A percentile compares a stretch with the other conserved stretches of the same genome.
phyloP scores from a whole-genome alignment of 2,329 filamentous ascomycete genomes.

The Beauveria pseudobassiana region DNA sequence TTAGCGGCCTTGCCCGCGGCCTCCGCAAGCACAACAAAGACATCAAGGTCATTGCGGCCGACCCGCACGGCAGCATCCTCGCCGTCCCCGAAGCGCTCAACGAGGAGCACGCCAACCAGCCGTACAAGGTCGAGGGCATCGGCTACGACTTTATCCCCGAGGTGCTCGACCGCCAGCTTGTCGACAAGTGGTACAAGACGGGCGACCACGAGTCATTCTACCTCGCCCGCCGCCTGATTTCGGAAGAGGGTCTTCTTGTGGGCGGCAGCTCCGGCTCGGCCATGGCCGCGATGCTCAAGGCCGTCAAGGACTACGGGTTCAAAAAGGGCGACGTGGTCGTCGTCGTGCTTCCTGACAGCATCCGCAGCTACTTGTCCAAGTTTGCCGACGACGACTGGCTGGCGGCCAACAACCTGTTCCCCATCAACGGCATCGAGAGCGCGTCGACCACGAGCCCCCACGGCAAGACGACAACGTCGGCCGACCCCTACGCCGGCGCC shows the following conservation, averaged over 20 bases:
- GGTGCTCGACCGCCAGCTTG: constrained; percentile 69
- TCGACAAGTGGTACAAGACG: constrained; percentile 98
- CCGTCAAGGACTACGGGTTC: constrained; percentile 68
- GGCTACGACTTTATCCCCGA: constrained; percentile 98
- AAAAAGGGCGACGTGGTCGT: constrained; percentile 82
- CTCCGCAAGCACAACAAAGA: constrained; percentile 79
- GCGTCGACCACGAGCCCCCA: constrained; percentile 30
- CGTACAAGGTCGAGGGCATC: constrained; percentile 97
- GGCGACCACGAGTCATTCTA: constrained; percentile 86
- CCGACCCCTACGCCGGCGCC: constrained; percentile 67
- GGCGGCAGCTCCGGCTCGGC: constrained; percentile 92
- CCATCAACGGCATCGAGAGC: constrained; percentile 46
- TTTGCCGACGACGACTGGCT: constrained; percentile 99
- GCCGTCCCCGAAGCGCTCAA: constrained; percentile 77
- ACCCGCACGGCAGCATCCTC: constrained; percentile 86
- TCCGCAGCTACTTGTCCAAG: constrained; percentile 95
- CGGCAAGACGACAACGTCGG: constrained; percentile 29
- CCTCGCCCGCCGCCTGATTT: constrained; percentile 82
- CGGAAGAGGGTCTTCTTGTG: constrained; percentile 88
- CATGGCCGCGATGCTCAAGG: constrained; percentile 72
- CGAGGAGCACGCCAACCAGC: constrained; percentile 67
- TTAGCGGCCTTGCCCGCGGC: constrained; percentile 80
- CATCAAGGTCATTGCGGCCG: constrained; percentile 85
- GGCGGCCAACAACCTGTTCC: constrained; percentile 86
- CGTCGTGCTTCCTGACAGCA: constrained; percentile 88